These are phyloP conservation scores for Fusarium sp. DNA, from an alignment of 2,329 filamentous ascomycete genomes.

Conservation along the genomic window DNA sequence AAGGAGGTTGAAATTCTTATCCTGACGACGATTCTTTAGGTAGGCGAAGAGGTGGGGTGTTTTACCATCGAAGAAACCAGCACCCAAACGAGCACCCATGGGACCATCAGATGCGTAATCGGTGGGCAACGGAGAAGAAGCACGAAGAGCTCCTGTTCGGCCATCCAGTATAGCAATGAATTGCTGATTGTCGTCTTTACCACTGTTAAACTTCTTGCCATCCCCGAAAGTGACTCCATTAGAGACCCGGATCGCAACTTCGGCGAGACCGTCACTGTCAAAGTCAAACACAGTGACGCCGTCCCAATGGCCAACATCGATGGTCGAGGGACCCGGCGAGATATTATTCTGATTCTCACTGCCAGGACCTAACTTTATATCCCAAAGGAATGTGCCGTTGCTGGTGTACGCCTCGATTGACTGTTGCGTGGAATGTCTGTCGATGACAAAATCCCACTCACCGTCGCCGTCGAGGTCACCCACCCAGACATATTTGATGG, in stretches of 20 bases:
- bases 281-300: constrained; percentile 40
- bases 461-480: constrained; percentile 39
- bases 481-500: constrained; percentile 40
- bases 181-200: constrained; percentile 23
- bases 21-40: constrained; percentile 30
- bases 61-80: constrained; percentile 31
- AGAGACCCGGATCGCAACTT: constrained; percentile 37
- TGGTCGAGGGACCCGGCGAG: constrained; percentile 26
- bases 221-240: constrained; percentile 36
- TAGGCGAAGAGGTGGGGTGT: constrained; percentile 28
- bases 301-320: constrained; percentile 37
- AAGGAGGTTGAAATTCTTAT: constrained; percentile 16
- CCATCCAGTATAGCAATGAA: constrained; percentile 36
- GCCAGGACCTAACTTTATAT: constrained; percentile 31
- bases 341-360: constrained; percentile 38
- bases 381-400: constrained; percentile 33
- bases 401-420: constrained; percentile 28
- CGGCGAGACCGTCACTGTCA: constrained; percentile 34
- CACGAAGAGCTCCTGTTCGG: constrained; percentile 26
- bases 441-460: constrained; percentile 36
- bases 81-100: constrained; percentile 27
- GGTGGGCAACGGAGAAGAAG: constrained; percentile 7
- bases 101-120: constrained; percentile 24
- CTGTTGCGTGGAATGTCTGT: constrained; percentile 28
- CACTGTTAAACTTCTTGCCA: constrained; percentile 19